These are phyloP conservation scores for Fusarium sp. DNA, from an alignment of 2,329 filamentous ascomycete species.

Conservation along the genomic window DNA sequence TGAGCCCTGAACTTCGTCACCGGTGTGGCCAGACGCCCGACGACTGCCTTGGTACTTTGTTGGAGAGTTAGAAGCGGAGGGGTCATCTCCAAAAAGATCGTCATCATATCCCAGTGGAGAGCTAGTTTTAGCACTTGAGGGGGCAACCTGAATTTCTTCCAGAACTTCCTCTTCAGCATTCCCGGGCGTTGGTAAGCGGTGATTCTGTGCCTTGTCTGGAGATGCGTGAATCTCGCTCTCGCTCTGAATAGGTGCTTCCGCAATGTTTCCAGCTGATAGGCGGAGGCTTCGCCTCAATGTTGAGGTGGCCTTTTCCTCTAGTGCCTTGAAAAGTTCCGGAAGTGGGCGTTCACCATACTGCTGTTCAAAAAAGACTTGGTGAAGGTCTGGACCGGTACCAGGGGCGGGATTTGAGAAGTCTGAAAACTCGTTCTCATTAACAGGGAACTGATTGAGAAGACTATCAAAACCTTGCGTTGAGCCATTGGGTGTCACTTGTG, in stretches of 20 bases:
- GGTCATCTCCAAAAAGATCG: background rate
- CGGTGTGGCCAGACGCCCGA: background rate
- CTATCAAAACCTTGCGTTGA: background rate
- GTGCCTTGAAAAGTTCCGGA: background rate
- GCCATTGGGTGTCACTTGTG: background rate
- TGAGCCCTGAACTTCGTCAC: slow-evolving; percentile 12
- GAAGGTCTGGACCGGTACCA: background rate
- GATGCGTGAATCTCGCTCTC: background rate
- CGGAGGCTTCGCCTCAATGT: background rate
- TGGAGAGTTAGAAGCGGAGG: background rate
- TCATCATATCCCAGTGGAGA: background rate
- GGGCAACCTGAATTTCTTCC: background rate
- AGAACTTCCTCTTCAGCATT: too few relatives aligned
- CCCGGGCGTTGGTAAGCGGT: background rate
- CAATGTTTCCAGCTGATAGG: background rate
- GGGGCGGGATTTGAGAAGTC: background rate
- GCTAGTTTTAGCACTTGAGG: too few relatives aligned
- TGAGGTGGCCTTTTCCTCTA: background rate
- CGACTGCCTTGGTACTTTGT: background rate
- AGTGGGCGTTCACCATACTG: background rate
- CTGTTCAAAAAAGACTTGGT: background rate
- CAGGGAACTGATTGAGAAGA: background rate
- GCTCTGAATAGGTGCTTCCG: background rate
- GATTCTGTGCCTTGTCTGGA: background rate
- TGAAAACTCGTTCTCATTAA: too few relatives aligned